Base-by-base conservation (phyloP, 805 yeast genomes). In the Nakazawaea sp. region DNA sequence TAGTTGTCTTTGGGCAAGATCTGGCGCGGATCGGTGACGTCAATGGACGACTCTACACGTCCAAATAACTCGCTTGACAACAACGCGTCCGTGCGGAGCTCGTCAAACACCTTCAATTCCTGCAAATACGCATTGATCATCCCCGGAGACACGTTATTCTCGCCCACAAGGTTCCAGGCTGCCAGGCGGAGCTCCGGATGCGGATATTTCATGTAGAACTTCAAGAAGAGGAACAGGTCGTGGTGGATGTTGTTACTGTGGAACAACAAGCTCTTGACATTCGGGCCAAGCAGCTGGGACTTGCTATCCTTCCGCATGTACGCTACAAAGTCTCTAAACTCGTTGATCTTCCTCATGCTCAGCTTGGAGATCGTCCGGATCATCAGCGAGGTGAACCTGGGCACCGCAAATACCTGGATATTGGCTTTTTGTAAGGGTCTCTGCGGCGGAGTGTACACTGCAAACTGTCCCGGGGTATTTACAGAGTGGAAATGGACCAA, bases 191-290 rank as follows among this genome's bases (percentile, higher is more conserved):
- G 26, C 6, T 29, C 30, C 2, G 47, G 43, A 47, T 61, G 60
- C 11, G 66, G 64, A 39, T 60, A 50, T 16, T 49, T 43, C 6
- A 59, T 51, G 10, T 53, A 45, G 30, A 49, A 53, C 33, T 55
- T 55, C 21, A 61, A 46, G 18, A 52, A 43, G 11, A 44, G 41
- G 28, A 53, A 53, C 11, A 36, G 32, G 2, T 34, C 34, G 27
- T 46, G 48, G 17, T 46, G 45, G 11, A 17, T 32, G 19, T 12
- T 44, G 35, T 15, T 35, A 20, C 6, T 37, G 36, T 15, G 42
- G 27, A 30, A 44, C 36, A 28, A 40, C 43, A 18, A 43, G 32
- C 24, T 45, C 44, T 31, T 43, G 45, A 44, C 40, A 40, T 40
- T 46, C 20, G 30, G 33, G 16, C 32, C 27, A 15, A 47, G 24